Base-by-base conservation (phyloP, 2,329 filamentous ascomycete species). In the Fusarium sp. region DNA sequence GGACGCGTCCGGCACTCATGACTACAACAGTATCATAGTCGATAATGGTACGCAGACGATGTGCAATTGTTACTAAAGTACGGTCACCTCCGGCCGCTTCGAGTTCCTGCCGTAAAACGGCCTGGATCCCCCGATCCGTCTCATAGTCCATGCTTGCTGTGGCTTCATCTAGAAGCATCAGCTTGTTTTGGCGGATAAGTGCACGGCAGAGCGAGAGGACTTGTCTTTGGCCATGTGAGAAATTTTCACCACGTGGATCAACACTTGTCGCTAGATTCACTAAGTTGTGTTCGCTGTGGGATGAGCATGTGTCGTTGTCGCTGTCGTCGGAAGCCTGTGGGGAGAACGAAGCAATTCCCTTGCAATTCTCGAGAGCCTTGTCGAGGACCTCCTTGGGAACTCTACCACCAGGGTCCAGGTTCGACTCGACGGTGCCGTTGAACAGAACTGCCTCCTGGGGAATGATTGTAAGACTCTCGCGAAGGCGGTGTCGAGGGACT, bases 351-450 rank as follows among this genome's bases (percentile, higher is more conserved):
- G 84, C 85, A 49, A 90, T 84, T 18, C 89, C 84, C 71, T 87
- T 85, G 69, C 90, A 91, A 45, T 89, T 86, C 30, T 86, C 83
- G 7, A 93, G 81, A 0, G 89, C 90, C 63, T 85, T 86, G 30
- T 84, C 82, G 1, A 93, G 82, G 39, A 85, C 82, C 2, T 79
- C 79, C 52, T 86, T 84, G 1, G 84, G 81, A 28, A 89, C 82
- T 34, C 85, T 81, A 34, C 85, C 83, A 41, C 89, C 88, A 0
- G 91, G 88, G 75, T 93, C 90, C 16, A 93, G 83, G 72, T 93
- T 87, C 16, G 83, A 84, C 48, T 79, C 77, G 13, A 87, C 81
- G 13, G 82, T 83, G 23, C 85, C 86, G 62, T 84, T 85, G 74
- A 88, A 87, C 10, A 89, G 78, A 19, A 87, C 85, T 0, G 87